These are phyloP conservation scores for Raphanus sativus DNA, from an alignment of 345 rosid species.

Conservation along the genomic window DNA sequence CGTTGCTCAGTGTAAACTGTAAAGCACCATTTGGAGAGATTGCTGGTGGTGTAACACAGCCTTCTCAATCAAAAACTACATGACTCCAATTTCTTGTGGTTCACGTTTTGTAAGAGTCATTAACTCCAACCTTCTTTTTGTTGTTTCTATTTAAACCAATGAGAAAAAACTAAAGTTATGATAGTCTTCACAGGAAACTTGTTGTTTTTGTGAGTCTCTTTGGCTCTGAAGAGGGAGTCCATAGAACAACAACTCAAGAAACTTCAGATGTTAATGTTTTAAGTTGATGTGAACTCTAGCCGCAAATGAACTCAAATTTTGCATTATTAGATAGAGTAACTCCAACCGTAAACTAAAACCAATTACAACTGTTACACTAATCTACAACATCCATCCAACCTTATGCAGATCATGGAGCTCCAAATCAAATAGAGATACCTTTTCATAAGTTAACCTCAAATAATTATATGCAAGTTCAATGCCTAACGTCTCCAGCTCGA, in stretches of 20 bases:
- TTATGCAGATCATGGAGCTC: not conserved
- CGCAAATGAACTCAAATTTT: not conserved
- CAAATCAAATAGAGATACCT: conserved; percentile 5
- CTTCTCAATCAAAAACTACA: conserved; percentile 65
- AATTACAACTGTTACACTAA: conserved; percentile 7
- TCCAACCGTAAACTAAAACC: not conserved
- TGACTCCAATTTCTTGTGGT: too few species aligned
- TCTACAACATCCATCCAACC: conserved; percentile 25
- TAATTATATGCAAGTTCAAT: conserved; percentile 22
- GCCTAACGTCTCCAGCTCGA: conserved; percentile 27
- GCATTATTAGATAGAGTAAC: not conserved
- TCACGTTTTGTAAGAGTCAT: too few species aligned
- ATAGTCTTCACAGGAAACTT: too few species aligned
- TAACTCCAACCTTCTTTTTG: too few species aligned
- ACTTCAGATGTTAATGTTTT: too few species aligned
- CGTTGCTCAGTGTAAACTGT: conserved; percentile 84
- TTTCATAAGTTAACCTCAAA: not conserved
- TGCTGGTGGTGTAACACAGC: conserved; percentile 80
- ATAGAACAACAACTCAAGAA: too few species aligned
- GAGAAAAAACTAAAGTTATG: too few species aligned
- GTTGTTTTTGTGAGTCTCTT: too few species aligned
- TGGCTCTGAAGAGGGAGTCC: too few species aligned
- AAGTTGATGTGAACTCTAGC: too few species aligned
- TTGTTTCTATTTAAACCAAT: too few species aligned
- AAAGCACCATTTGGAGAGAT: conserved; percentile 67